Evolutionary conservation across 139 green algal genomes (phyloP).

Genomic region (Chlorella vulgaris): DNA sequence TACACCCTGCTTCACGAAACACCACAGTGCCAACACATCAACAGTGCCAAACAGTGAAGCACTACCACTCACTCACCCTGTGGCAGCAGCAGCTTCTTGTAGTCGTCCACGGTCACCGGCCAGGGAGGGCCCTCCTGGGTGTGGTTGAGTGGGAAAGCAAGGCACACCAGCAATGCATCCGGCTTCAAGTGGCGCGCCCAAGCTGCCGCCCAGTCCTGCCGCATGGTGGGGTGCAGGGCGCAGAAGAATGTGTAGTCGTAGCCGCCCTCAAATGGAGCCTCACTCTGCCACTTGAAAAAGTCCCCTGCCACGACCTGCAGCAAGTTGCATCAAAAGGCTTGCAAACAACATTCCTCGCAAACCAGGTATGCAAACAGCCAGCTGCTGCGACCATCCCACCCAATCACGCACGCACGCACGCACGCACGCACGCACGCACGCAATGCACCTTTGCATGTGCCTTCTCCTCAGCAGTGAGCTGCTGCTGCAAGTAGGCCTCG

Average conservation of each 20-base stretch:
- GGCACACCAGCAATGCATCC: conserved; percentile 58
- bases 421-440: too few relatives aligned
- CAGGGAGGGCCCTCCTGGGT: conserved; percentile 54
- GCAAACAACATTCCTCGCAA: background rate
- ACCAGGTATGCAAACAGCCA: too few relatives aligned
- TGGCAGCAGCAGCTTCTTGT: conserved; percentile 49
- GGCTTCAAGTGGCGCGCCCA: conserved; percentile 53
- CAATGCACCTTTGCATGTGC: background rate
- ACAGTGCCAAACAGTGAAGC: too few relatives aligned
- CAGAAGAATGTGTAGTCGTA: conserved; percentile 79
- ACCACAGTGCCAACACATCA: too few relatives aligned
- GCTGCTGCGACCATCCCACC: too few relatives aligned
- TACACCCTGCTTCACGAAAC: too few relatives aligned
- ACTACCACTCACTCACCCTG: conserved; percentile 11
- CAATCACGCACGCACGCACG: too few relatives aligned
- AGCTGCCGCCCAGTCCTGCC: conserved; percentile 52
- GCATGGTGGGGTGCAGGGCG: conserved; percentile 62
- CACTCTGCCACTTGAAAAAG: conserved; percentile 49
- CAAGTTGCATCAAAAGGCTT: background rate
- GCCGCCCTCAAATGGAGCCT: too few relatives aligned
- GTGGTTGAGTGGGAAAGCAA: conserved; percentile 67
- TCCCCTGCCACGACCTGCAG: conserved; percentile 42
- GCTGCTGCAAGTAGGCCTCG: background rate
- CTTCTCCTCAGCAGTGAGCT: background rate
- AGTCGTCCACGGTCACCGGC: conserved; percentile 57